phyloP scores from a whole-genome alignment of 2,329 filamentous ascomycete species.

The Sporothrix curviconia region DNA sequence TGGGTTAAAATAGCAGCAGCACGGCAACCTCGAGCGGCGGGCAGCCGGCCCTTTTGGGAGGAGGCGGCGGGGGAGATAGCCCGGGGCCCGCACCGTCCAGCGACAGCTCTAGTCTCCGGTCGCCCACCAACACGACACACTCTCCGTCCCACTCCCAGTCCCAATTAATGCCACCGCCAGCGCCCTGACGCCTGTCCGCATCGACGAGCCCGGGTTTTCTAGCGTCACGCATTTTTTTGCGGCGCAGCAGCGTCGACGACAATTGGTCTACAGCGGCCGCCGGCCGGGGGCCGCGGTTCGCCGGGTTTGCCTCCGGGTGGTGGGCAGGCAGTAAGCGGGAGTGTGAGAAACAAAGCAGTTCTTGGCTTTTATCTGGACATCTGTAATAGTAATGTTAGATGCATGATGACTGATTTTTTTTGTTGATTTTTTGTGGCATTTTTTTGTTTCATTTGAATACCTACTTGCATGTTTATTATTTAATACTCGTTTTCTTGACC shows the following conservation, averaged over 20 bases:
- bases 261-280: background rate
- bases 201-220: constrained; percentile 39
- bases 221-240: constrained; percentile 34
- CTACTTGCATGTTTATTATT: too few relatives aligned
- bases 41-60: background rate
- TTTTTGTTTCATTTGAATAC: too few relatives aligned
- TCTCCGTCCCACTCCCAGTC: too few relatives aligned
- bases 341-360: too few relatives aligned
- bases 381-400: background rate
- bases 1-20: too few relatives aligned
- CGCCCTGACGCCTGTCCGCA: constrained; percentile 22
- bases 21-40: constrained; percentile 20
- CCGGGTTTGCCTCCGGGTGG: too few relatives aligned
- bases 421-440: background rate
- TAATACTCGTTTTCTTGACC: too few relatives aligned
- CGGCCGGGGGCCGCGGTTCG: background rate
- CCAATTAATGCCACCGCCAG: background rate
- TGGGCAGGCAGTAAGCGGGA: too few relatives aligned
- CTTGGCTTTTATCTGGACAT: background rate
- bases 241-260: constrained; percentile 44
- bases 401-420: too few relatives aligned
- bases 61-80: background rate
- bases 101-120: constrained; percentile 22
- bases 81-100: constrained; percentile 13
- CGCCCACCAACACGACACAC: constrained; percentile 2